phyloP scores from a whole-genome alignment of 768 basidiomycete genomes.

The Termitomyces sp. region DNA sequence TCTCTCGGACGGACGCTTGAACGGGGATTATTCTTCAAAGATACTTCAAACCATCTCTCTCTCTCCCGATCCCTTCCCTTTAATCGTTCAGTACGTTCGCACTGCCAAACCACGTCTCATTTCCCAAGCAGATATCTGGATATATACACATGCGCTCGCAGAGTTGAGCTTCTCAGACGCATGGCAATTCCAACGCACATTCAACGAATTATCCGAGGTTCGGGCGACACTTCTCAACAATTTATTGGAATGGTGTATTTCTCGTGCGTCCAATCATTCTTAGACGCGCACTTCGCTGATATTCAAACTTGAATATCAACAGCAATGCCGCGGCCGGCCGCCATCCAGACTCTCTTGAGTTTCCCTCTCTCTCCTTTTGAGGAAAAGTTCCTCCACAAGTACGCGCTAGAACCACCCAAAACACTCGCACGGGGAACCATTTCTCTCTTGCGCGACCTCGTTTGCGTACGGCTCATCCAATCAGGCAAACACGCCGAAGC shows the following conservation, averaged over 20 bases:
- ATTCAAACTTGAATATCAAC: conserved; percentile 40
- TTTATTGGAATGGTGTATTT: conserved; percentile 64
- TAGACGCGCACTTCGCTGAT: background rate
- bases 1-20: conserved; percentile 71
- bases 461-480: conserved; percentile 75
- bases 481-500: conserved; percentile 69
- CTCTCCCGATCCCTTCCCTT: conserved; percentile 42
- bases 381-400: conserved; percentile 50
- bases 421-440: conserved; percentile 44
- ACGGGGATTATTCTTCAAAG: conserved; percentile 76
- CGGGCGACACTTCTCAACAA: conserved; percentile 54
- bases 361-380: conserved; percentile 68
- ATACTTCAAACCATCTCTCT: conserved; percentile 64
- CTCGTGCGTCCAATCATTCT: conserved; percentile 45
- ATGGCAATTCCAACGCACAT: conserved; percentile 73
- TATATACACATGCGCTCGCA: conserved; percentile 67
- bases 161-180: conserved; percentile 64
- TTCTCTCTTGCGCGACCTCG: conserved; percentile 69
- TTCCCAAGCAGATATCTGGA: conserved; percentile 66
- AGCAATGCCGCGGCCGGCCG: conserved; percentile 58
- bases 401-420: conserved; percentile 55
- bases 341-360: conserved; percentile 59
- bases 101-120: conserved; percentile 70
- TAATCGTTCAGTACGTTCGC: conserved; percentile 71
- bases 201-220: conserved; percentile 53